Base-by-base conservation (phyloP, 1,284 basidiomycete species). In the Trichosporon asahii region DNA sequence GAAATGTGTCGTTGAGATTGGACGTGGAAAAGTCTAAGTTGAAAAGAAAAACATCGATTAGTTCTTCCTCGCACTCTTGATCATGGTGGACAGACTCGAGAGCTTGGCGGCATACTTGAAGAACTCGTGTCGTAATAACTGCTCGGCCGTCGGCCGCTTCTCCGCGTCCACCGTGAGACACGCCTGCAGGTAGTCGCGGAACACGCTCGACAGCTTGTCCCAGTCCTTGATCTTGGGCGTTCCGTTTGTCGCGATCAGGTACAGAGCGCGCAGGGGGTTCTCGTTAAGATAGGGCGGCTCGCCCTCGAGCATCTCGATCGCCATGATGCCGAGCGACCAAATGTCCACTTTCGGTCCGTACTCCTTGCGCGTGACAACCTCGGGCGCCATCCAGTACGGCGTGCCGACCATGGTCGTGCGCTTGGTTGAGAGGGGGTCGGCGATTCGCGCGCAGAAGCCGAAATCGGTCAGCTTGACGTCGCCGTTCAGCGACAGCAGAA, bases 401-500 rank as follows among this genome's bases (percentile, higher is more conserved):
- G 97, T 98, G 2, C 97, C 97, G 63, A 98, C 96, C 96, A 99
- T 98, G n/a, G 97, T 99, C 35, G 95, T 98, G 37, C 96, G 90
- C 86, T 98, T 98, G 5, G 95, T 89, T 74, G 92, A 89, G 7
- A 90, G 88, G 9, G 90, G 89, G 77, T 98, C 95, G 29, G 94
- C 94, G 70, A 98, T 95, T 84, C 97, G 93, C 0, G 96, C 97
- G 76, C 96, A 98, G 88, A 98, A 98, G 4, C 96, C 96, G 85
- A 99, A 99, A 92, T 82, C 78, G 95, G 94, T 98, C 64, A 99
- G 89, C 84, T 99, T 99, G 85, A 99, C 94, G 79, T 98, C 95
- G 0, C 96, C 96, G 67, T 89, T 89, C 87, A 97, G 87, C 78
- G 92, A 95, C 73, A 98, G 85, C 67, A 98, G 84, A 21, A 99